Evolutionary conservation across 805 yeast genomes (phyloP), one percentile per base, ranked within the genome.

Genomic region (Kregervanrija pseudodelftensis): DNA sequence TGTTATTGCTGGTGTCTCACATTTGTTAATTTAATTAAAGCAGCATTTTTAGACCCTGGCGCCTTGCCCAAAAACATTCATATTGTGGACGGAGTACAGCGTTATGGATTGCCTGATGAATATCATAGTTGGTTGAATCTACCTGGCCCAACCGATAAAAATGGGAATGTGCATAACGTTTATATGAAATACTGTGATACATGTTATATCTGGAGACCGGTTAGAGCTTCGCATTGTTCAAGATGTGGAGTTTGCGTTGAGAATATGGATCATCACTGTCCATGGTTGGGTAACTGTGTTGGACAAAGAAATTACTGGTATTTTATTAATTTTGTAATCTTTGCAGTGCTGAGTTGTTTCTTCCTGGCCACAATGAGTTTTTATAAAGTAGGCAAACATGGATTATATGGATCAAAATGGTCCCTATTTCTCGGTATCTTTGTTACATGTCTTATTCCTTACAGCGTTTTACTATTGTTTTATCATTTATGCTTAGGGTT

Each of bases 191-290:
- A 74, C 54, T 77, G 82, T 47, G 41, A 73, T 1, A 70, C 82
- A 0, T 86, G 95, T 56, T 64, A 74, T 30, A 70, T 79, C 37
- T 85, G 95, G 91, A 63, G 91, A 51, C 82, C 88, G 9, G 86
- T 89, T 1, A 64, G 95, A 43, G 65, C 89, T 1, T 76, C 82
- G 44, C 95, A 86, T 60, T 86, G 95, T 56, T 70, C 80, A 1
- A 68, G 69, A 2, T 86, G 95, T 63, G 77, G 33, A 79, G 71
- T 70, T 5, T 86, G 95, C 56, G 65, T 85, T 11, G 59, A 72
- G 5, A 58, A 74, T 33, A 79, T 77, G 55, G 95, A 87, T 44
- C 82, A 77, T 54, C 82, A 77, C 55, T 77, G 82, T 54, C 56
- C 66, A 7, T 77, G 85, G 77, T 57, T 86, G 41, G 81, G 83